Evolutionary conservation across 177 flowering plant species (phyloP).

Genomic region (Vitis hybrid): DNA sequence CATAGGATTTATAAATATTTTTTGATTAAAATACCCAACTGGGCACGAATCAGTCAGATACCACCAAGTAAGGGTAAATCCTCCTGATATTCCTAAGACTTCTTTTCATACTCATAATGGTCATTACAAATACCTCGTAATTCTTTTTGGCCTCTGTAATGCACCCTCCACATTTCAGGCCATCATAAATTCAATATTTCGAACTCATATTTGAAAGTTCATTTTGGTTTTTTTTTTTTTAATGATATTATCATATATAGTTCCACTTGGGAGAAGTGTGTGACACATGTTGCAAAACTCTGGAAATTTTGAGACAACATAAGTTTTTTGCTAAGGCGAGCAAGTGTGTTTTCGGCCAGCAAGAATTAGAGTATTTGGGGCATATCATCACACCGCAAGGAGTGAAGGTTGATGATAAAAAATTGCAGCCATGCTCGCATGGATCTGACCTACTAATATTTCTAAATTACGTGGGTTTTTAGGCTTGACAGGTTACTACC

Average conservation of each 20-base stretch:
- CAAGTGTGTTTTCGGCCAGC: conserved; percentile 12
- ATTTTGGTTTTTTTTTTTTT: no score
- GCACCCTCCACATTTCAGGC: no score
- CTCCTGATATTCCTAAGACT: conserved; percentile 15
- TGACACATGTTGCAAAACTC: conserved; percentile 1
- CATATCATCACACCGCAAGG: conserved; percentile 10
- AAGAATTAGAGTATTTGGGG: conserved; percentile 16
- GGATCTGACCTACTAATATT: conserved; percentile 10
- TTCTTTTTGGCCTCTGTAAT: conserved; percentile 8
- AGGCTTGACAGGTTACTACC: no score
- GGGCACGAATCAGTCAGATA: not conserved
- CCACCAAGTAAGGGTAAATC: conserved; percentile 20
- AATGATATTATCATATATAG: no score
- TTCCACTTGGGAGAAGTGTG: not conserved
- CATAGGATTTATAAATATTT: no score
- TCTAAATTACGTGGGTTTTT: conserved; percentile 17
- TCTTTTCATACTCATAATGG: conserved; percentile 6
- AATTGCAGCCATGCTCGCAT: conserved; percentile 1
- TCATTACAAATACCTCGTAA: conserved; percentile 8
- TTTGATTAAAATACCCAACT: no score
- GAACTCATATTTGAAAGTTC: no score
- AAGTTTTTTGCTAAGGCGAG: conserved; percentile 5
- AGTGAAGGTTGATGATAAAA: conserved; percentile 1
- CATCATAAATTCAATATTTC: no score
- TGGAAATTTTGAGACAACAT: not conserved